A percentile compares a stretch with the other conserved stretches of the same genome.
phyloP scores from a whole-genome alignment of 75 land plant genomes.

The Azolla pinnata region DNA sequence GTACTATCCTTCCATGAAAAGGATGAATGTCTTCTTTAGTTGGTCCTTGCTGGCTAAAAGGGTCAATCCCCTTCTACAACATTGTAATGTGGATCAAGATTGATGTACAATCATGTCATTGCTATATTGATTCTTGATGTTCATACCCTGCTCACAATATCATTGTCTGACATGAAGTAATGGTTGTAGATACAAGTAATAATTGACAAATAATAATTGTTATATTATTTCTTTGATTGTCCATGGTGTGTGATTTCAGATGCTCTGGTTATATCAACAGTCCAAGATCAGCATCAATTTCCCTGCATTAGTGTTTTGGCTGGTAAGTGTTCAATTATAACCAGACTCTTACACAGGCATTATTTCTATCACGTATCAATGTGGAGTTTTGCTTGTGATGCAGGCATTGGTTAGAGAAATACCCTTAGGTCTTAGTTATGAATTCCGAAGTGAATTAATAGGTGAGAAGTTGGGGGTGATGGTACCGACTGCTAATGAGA shows the following conservation, averaged over 20 bases:
- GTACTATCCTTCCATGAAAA: too few relatives aligned
- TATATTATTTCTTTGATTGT: background rate
- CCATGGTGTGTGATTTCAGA: slow-evolving; percentile 36
- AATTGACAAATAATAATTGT: background rate
- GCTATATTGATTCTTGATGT: background rate
- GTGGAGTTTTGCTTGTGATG: background rate
- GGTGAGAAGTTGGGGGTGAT: background rate
- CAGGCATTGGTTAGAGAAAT: background rate
- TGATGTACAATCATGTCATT: background rate
- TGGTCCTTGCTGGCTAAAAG: background rate
- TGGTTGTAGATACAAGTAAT: too few relatives aligned
- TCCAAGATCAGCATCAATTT: slow-evolving; percentile 58
- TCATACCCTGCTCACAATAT: too few relatives aligned
- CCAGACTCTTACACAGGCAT: too few relatives aligned
- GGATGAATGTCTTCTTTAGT: background rate
- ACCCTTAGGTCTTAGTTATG: background rate
- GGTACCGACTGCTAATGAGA: background rate
- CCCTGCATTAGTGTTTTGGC: slow-evolving; percentile 74
- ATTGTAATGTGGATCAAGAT: background rate
- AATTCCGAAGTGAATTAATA: background rate
- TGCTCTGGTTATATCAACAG: slow-evolving; percentile 79
- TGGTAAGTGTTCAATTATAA: slow-evolving; percentile 45
- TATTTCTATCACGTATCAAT: background rate
- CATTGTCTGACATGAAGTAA: background rate
- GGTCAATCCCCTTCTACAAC: background rate